A percentile compares a stretch with the other conserved stretches of the same genome.
Conservation (phyloP, 108 stramenopile genomes). For the Mediolabrus comicus region DNA sequence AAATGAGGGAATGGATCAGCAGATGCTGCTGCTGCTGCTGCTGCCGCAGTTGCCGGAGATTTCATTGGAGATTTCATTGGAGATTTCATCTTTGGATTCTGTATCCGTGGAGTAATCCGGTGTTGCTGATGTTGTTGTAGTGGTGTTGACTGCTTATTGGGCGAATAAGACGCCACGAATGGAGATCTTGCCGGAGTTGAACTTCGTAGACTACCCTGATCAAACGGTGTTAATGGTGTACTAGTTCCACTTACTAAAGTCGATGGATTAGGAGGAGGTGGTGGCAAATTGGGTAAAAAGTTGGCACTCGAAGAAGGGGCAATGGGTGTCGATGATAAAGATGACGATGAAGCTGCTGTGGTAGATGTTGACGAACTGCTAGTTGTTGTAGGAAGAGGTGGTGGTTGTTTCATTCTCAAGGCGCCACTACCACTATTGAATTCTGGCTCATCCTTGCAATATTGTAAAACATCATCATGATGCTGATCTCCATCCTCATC, state of each 20-base stretch:
- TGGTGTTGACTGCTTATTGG: neutral
- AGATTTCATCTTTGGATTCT: neutral
- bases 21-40: neutral
- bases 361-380: neutral
- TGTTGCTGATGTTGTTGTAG: neutral
- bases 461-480: neutral
- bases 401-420: neutral
- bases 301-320: neutral
- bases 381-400: neutral
- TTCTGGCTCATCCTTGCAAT: no score
- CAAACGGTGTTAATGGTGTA: slow-evolving; percentile 22
- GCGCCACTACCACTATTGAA: neutral
- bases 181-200: slow-evolving; percentile 5
- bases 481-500: neutral
- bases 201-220: slow-evolving; percentile 20
- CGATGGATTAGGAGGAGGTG: neutral
- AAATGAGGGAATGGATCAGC: neutral
- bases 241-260: neutral
- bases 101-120: neutral
- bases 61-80: neutral
- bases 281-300: neutral
- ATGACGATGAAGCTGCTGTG: neutral
- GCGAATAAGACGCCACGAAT: slow-evolving; percentile 7
- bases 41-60: neutral
- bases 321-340: neutral